Conservation (phyloP, 495 filamentous ascomycete genomes). For the Aspergillus carlsbadensis region DNA sequence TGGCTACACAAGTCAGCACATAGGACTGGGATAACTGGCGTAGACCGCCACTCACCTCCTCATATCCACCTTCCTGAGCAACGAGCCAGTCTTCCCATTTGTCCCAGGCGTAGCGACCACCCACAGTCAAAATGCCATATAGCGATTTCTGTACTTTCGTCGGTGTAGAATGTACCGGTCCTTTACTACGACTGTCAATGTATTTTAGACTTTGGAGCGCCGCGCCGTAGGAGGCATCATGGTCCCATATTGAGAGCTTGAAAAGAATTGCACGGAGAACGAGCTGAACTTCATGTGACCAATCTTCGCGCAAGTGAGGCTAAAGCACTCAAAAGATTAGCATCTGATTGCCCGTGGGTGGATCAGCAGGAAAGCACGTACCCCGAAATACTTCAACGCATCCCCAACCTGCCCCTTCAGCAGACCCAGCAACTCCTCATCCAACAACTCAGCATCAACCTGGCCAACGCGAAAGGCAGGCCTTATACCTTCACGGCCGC, state of each 20-base stretch:
- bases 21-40: not conserved
- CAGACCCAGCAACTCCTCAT: constrained; percentile 87
- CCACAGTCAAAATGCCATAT: constrained; percentile 84
- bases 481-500: constrained; percentile 71
- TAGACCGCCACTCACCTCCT: constrained; percentile 45
- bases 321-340: constrained; percentile 18
- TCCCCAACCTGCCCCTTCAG: constrained; percentile 86
- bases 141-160: constrained; percentile 76
- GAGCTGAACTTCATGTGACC: constrained; percentile 80
- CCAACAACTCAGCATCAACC: constrained; percentile 92
- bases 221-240: constrained; percentile 92
- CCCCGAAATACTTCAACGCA: constrained; percentile 82
- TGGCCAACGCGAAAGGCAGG: constrained; percentile 94
- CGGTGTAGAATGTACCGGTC: constrained; percentile 58
- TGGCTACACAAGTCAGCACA: constrained; percentile 30
- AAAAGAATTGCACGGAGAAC: constrained; percentile 77
- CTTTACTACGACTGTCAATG: constrained; percentile 72
- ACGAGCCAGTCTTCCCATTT: constrained; percentile 88
- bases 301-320: constrained; percentile 71
- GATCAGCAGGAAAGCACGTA: constrained; percentile 30
- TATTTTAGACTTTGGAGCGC: constrained; percentile 88
- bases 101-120: constrained; percentile 82
- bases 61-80: constrained; percentile 68
- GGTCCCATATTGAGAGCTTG: constrained; percentile 95
- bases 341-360: not conserved